Base-by-base conservation (phyloP, 176 grass and related monocot genomes). In the Aegilops sharonensis region DNA sequence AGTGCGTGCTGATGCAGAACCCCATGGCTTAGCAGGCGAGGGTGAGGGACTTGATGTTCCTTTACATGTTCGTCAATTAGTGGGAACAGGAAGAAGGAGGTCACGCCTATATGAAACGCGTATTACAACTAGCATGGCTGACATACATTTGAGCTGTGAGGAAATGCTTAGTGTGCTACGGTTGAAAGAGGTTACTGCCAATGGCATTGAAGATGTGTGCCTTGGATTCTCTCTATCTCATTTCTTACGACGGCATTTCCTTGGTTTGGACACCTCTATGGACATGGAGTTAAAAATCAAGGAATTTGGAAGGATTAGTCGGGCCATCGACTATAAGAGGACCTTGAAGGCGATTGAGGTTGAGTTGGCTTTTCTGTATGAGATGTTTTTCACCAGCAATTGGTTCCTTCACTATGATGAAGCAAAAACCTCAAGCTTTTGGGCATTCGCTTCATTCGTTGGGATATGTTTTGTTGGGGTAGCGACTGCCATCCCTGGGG, bases 401-500 rank as follows among this genome's bases (percentile, higher is more conserved):
- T 18, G 3, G 21, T 81, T 81, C 43, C 42, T 81, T 65, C 43
- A 68, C 64, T 68, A 21, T 10, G 3, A 81, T 81, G 4, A 81
- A 35, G 64, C 64, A 34, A 81, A 34, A 29, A 8, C 4, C 4
- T 9, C 4, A 9, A 81, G 63, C 4, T 50, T 68, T 0, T 83
- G 66, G 67, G 48, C 81, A 70, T 5, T 42, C 0, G 78, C 79
- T n/a, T 68, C 79, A 54, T 52, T 81, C 3, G 2, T 6, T 32
- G 79, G 79, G 63, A 81, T 81, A 54, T 81, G 79, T 35, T 54
- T 81, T 10, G 79, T 81, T 10, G 43, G 42, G 62, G 64, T 35
- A 81, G 79, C 5, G 5, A 29, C 6, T 81, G 64, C 43, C 43
- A 54, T 68, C 23, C 79, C 79, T 34, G 40, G 79, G 3, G 9